These are phyloP conservation scores for Platanthera zijinensis DNA, from an alignment of 106 monocot species.

Conservation along the genomic window DNA sequence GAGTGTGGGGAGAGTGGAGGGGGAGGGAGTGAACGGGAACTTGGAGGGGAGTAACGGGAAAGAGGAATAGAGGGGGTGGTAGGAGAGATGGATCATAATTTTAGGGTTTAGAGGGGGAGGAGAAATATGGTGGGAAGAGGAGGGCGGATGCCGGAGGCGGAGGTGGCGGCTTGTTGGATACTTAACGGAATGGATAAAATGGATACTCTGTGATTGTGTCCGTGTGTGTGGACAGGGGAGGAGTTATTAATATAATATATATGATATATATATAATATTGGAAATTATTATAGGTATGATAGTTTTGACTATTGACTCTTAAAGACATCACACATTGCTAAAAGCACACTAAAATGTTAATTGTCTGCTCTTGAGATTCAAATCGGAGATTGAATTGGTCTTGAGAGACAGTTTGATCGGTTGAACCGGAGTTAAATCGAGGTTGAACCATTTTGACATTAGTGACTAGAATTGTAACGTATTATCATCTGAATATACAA, in stretches of 20 bases:
- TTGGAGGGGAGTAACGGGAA: neutral
- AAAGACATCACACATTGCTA: no score
- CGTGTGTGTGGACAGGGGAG: neutral
- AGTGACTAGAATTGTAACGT: no score
- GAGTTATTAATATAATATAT: neutral
- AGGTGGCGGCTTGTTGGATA: neutral
- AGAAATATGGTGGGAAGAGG: neutral
- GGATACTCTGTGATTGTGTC: neutral
- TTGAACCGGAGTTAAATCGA: no score
- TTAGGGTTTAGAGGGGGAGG: neutral
- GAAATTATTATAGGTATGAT: no score
- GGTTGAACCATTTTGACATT: no score
- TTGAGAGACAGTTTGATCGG: no score
- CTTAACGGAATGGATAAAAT: neutral
- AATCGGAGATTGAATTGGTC: no score
- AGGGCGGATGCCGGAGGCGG: neutral
- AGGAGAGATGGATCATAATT: neutral
- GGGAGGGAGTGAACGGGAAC: neutral
- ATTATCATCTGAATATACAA: no score
- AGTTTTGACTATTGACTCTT: no score
- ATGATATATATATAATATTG: no score
- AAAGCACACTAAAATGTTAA: no score
- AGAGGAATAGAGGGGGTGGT: neutral
- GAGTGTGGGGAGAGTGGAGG: constrained; percentile 6
- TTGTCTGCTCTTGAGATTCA: no score